A percentile compares a stretch with the other conserved stretches of the same genome.
These are phyloP conservation scores for Pontederia paniculata DNA, from an alignment of 176 grass and related monocot genomes.

Conservation along the genomic window DNA sequence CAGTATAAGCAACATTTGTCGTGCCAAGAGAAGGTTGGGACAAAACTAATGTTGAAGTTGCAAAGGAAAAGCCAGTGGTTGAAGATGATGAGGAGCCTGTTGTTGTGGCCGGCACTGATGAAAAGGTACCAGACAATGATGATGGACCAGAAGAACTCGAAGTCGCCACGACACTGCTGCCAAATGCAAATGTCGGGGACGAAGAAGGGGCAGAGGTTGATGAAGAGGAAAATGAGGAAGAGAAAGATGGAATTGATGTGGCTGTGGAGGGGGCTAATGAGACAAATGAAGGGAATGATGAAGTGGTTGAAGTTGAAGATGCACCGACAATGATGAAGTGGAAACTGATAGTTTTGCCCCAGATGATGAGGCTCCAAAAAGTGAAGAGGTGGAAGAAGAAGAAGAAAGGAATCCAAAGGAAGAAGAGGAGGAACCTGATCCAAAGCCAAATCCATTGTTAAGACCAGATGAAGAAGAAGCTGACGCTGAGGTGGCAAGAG, in stretches of 20 bases:
- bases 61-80: slow-evolving; percentile 37
- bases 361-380: not conserved
- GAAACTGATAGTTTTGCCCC: not conserved
- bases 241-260: slow-evolving; percentile 22
- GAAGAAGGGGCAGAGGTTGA: slow-evolving; percentile 21
- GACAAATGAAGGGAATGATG: slow-evolving; percentile 27
- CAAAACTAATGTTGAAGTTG: slow-evolving; percentile 19
- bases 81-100: slow-evolving; percentile 17
- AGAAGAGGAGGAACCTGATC: too few species aligned
- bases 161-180: slow-evolving; percentile 12
- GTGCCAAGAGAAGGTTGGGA: slow-evolving; percentile 21
- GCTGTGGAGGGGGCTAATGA: slow-evolving; percentile 9
- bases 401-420: too few species aligned
- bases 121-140: too few species aligned
- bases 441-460: too few species aligned
- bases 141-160: too few species aligned
- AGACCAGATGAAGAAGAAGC: too few species aligned
- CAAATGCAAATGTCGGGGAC: slow-evolving; percentile 24
- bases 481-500: too few species aligned
- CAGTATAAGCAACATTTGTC: slow-evolving; percentile 1
- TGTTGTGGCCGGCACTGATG: too few species aligned
- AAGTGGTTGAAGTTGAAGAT: slow-evolving; percentile 6
- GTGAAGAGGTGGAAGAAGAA: not conserved
- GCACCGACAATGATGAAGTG: too few species aligned
- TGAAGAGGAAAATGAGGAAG: slow-evolving; percentile 23